phyloP scores from a whole-genome alignment of 1,284 basidiomycete species.

The Ceratobasidium papillatum region DNA sequence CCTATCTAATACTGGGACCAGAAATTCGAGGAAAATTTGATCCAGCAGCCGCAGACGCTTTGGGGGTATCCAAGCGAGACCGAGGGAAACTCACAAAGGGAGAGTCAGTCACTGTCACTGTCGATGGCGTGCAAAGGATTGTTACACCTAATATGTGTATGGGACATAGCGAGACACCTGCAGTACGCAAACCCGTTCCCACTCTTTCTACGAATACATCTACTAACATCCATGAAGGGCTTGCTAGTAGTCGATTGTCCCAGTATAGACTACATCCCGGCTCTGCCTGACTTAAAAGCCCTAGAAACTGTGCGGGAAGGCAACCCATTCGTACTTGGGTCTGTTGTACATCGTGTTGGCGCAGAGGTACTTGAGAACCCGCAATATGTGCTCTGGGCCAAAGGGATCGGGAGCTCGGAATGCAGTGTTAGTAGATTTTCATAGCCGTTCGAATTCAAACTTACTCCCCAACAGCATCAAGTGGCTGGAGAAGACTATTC shows the following conservation, averaged over 20 bases:
- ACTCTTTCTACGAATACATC: not conserved
- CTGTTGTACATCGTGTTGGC: conserved; percentile 74
- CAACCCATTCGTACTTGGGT: conserved; percentile 55
- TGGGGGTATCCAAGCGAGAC: conserved; percentile 72
- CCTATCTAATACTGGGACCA: conserved; percentile 82
- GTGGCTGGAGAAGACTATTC: conserved; percentile 68
- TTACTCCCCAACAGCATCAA: conserved; percentile 62
- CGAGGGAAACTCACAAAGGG: conserved; percentile 61
- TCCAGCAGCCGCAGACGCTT: conserved; percentile 65
- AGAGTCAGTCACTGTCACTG: conserved; percentile 61
- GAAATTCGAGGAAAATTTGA: conserved; percentile 88
- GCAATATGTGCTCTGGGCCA: conserved; percentile 78
- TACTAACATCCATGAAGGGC: conserved; percentile 55
- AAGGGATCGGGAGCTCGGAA: conserved; percentile 47
- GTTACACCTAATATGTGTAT: conserved; percentile 55
- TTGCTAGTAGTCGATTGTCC: conserved; percentile 71
- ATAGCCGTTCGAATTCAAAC: not conserved
- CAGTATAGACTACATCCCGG: conserved; percentile 65
- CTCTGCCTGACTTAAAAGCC: conserved; percentile 62
- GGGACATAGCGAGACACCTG: conserved; percentile 50
- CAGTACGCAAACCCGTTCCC: conserved; percentile 48
- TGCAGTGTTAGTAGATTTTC: conserved; percentile 8
- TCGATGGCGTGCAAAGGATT: conserved; percentile 48
- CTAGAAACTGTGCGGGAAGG: conserved; percentile 58
- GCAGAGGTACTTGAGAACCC: conserved; percentile 72